Evolutionary conservation across 352 stramenopile genomes (phyloP), one percentile per base, ranked within the genome.

Genomic region (Globisporangium megalacanthum): DNA sequence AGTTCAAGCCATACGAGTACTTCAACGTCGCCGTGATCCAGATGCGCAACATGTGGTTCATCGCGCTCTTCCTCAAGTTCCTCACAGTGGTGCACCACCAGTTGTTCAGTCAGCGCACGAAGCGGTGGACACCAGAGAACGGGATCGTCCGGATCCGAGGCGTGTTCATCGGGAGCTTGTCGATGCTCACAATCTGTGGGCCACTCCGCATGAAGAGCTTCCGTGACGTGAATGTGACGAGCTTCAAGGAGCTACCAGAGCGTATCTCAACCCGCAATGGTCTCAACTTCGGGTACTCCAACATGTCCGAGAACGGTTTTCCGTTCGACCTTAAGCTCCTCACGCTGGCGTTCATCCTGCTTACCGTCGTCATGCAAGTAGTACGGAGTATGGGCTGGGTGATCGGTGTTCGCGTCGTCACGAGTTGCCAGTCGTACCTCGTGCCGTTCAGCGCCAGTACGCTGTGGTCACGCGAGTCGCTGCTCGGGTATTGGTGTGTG

Each of bases 11-110:
- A 2, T 15, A 64, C 35, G 35, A 25, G 13, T 72, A 70, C 65
- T 19, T 68, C 19, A n/a, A 20, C 17, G 47, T 66, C 3, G 65
- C 61, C 0, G 60, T 57, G 15, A 62, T 75, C 37, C 67, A 75
- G 50, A 75, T 78, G 70, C 66, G 70, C 36, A 75, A 75, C 35
- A 52, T 75, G 3, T 78, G 70, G 67, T 46, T 78, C 10, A 15
- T 78, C 19, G 63, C 70, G 42, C 47, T 78, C 14, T 33, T 61
- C 6, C 50, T 58, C 17, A 69, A 72, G 29, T 2, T 52, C 7
- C 0, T 57, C 22, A 36, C 66, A 5, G 9, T 59, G n/a, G 15
- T n/a, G 0, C 35, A 69, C 17, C 61, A 54, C 3, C 39, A 53
- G 37, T 36, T 56, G 37, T 41, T 52, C 31, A 29, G 66, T 8